phyloP scores from a whole-genome alignment of 2,329 filamentous ascomycete species.

The Sporothrix mexicana region DNA sequence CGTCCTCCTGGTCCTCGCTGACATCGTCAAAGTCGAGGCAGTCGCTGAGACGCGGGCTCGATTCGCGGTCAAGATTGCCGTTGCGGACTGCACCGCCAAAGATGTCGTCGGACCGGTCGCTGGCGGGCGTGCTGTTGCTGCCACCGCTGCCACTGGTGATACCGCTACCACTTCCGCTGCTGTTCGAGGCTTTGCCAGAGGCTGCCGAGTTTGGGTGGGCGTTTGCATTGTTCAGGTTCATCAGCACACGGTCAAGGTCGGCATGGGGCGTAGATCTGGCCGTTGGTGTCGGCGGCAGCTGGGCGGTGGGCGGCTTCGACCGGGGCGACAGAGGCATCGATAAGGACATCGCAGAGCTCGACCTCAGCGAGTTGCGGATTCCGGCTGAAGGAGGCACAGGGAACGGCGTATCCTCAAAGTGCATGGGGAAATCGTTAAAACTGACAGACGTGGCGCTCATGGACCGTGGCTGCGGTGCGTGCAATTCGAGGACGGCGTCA shows the following conservation, averaged over 20 bases:
- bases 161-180: conserved; percentile 21
- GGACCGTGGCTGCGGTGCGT: conserved; percentile 28
- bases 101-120: conserved; percentile 16
- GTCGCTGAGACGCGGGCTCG: conserved; percentile 42
- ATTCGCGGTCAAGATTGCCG: conserved; percentile 32
- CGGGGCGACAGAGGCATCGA: conserved; percentile 17
- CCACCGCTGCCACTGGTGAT: conserved; percentile 20
- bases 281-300: conserved; percentile 8
- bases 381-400: conserved; percentile 26
- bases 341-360: conserved; percentile 11
- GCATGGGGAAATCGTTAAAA: conserved; percentile 32
- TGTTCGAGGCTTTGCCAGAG: neutral
- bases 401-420: conserved; percentile 31
- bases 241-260: conserved; percentile 38
- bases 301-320: conserved; percentile 23
- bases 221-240: conserved; percentile 38
- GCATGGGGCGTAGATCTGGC: conserved; percentile 19
- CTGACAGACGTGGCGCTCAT: conserved; percentile 29
- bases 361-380: conserved; percentile 19
- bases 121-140: conserved; percentile 26
- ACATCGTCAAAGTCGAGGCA: conserved; percentile 40
- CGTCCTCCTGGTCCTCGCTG: neutral
- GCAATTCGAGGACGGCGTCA: conserved; percentile 30
- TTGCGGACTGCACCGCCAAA: conserved; percentile 28
- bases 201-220: neutral